Evolutionary conservation across 2,329 filamentous ascomycete genomes (phyloP), one percentile per base, ranked within the genome.

Genomic region (Pestalotiopsis sp.): DNA sequence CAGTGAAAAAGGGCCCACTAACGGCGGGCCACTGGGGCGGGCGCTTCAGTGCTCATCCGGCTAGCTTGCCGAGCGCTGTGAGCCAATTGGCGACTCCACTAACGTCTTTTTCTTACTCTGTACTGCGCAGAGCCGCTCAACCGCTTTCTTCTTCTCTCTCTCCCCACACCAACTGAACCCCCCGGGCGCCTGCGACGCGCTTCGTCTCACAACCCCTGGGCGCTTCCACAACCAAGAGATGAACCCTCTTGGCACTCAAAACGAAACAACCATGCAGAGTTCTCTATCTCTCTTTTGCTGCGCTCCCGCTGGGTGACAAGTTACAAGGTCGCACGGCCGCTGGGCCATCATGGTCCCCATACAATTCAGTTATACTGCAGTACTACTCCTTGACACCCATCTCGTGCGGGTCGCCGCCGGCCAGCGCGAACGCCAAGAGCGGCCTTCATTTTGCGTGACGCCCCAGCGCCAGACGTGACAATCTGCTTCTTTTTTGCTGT

Each of bases 171-270:
- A 17, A 20, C 6, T 23, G 23, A n/a, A 4, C 20, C 9, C 7
- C 17, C 17, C 63, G 13, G 36, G 45, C 49, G 23, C 13, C 63
- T 66, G 63, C 36, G 63, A 66, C 63, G 49, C 49, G 49, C 63
- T 23, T 27, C 63, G 63, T 66, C 63, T 66, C 49, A 58, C 14
- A 56, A 57, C 63, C 63, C 63, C 49, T 52, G 61, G 27, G 17
- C 13, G 12, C 27, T 66, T 25, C 63, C n/a, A 25, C 20, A 38
- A 66, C 45, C 36, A 66, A 57, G 49, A 49, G 45, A 56, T 36
- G 41, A 52, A 56, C 63, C 49, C 38, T 64, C 63, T 66, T 66
- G 63, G 63, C 63, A 66, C 20, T 58, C 63, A 66, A 66, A 66
- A 66, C 63, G 41, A 66, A 66, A 66, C 63, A 66, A 39, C 39